Conservation (phyloP, 441 rosid genomes). For the Lepidium campestre region DNA sequence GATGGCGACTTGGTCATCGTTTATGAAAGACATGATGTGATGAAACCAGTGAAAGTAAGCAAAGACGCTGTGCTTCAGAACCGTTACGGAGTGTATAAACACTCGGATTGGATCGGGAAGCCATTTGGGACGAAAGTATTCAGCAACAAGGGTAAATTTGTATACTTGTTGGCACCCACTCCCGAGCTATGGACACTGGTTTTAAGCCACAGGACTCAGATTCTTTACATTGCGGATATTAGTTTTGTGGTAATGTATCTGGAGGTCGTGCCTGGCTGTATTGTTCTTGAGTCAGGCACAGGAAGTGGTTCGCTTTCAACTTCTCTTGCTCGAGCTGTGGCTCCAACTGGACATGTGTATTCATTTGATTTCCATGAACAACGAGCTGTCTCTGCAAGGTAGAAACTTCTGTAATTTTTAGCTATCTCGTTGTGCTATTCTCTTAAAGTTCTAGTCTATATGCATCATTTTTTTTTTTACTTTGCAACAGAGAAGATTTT, state of each 20-base stretch:
- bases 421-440: neutral
- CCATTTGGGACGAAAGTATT: constrained; percentile 83
- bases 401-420: constrained; percentile 1
- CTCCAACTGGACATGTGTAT: constrained; percentile 86
- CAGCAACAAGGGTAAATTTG: constrained; percentile 79
- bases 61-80: constrained; percentile 61
- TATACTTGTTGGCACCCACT: constrained; percentile 75
- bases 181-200: constrained; percentile 93
- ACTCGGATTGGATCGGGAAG: constrained; percentile 91
- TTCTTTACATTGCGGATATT: constrained; percentile 89
- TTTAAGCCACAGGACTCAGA: constrained; percentile 90
- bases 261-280: constrained; percentile 82
- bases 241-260: constrained; percentile 70
- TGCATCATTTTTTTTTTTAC: neutral
- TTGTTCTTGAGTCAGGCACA: constrained; percentile 85
- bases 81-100: constrained; percentile 79
- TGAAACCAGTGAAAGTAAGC: constrained; percentile 70
- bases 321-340: constrained; percentile 80
- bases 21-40: constrained; percentile 72
- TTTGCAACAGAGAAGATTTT: constrained; percentile 64
- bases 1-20: constrained; percentile 77
- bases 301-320: constrained; percentile 91
- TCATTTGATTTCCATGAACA: constrained; percentile 93
- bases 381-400: constrained; percentile 89
- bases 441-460: neutral